Percentiles rank a stretch among this genome's conserved stretches.
Evolutionary conservation across 441 rosid species (phyloP).

Genomic region (Brassica hybrid): DNA sequence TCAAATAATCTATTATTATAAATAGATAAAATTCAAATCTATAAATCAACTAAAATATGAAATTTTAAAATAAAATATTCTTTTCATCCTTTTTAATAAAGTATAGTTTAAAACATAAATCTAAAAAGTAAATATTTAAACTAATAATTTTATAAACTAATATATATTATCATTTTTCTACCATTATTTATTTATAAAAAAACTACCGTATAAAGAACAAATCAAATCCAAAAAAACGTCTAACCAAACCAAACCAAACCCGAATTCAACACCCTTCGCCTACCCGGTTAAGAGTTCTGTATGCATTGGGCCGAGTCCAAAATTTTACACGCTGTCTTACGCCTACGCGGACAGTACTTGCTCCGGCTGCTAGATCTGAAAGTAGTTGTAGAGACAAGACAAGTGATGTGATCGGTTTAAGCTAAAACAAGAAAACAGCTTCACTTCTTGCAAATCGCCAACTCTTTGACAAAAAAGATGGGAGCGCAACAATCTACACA

Average conservation of each 20-base stretch:
- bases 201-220: background rate
- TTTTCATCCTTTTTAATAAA: too few relatives aligned
- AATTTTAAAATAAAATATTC: too few relatives aligned
- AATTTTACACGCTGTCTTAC: background rate
- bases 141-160: too few relatives aligned
- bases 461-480: constrained; percentile 44
- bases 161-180: too few relatives aligned
- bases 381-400: background rate
- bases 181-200: background rate
- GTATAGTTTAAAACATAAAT: too few relatives aligned
- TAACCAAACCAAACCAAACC: background rate
- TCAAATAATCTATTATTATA: too few relatives aligned
- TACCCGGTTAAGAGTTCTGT: background rate
- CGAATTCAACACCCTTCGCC: background rate
- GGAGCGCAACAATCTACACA: constrained; percentile 75
- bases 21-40: too few relatives aligned
- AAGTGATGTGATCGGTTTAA: constrained; percentile 25
- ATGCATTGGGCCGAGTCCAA: background rate
- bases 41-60: too few relatives aligned
- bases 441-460: constrained; percentile 9
- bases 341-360: background rate
- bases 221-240: background rate
- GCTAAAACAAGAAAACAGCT: constrained; percentile 6
- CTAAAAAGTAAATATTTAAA: too few relatives aligned
- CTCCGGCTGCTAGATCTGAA: constrained; percentile 29